A percentile compares a stretch with the other conserved stretches of the same genome.
Evolutionary conservation across 2,329 filamentous ascomycete genomes (phyloP).

Genomic region (Colletotrichum costaricense): DNA sequence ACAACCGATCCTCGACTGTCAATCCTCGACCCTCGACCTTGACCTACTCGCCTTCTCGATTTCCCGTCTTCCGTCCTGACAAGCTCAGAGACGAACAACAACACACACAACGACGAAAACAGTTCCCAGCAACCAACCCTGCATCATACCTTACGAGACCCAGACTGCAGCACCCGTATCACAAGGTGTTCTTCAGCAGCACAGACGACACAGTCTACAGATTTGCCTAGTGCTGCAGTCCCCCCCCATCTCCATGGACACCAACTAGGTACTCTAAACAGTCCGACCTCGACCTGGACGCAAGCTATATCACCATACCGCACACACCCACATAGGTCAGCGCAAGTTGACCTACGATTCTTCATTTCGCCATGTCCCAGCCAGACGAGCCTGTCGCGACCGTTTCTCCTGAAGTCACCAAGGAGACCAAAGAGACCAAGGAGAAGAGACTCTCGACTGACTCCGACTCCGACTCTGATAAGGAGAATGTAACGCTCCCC

Average conservation of each 20-base stretch:
- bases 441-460: conserved; percentile 34
- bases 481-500: conserved; percentile 36
- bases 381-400: conserved; percentile 42
- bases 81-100: conserved; percentile 5
- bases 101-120: conserved; percentile 11
- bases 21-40: background rate
- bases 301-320: conserved; percentile 9
- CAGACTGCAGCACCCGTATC: conserved; percentile 5
- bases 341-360: conserved; percentile 20
- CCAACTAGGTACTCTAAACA: conserved; percentile 22
- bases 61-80: conserved; percentile 14
- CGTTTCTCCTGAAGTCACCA: conserved; percentile 32
- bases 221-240: conserved; percentile 14
- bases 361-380: conserved; percentile 47
- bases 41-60: conserved; percentile 4
- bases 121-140: background rate
- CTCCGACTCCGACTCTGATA: conserved; percentile 33
- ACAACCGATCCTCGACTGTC: conserved; percentile 16
- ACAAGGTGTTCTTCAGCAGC: conserved; percentile 27
- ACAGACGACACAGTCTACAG: conserved; percentile 29
- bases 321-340: conserved; percentile 10
- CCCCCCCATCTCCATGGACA: conserved; percentile 34
- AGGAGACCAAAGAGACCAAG: conserved; percentile 33
- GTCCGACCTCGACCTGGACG: conserved; percentile 13
- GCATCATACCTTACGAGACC: conserved; percentile 2